These are phyloP conservation scores for Mrakia blollopis DNA, from an alignment of 768 basidiomycete genomes.

Conservation along the genomic window DNA sequence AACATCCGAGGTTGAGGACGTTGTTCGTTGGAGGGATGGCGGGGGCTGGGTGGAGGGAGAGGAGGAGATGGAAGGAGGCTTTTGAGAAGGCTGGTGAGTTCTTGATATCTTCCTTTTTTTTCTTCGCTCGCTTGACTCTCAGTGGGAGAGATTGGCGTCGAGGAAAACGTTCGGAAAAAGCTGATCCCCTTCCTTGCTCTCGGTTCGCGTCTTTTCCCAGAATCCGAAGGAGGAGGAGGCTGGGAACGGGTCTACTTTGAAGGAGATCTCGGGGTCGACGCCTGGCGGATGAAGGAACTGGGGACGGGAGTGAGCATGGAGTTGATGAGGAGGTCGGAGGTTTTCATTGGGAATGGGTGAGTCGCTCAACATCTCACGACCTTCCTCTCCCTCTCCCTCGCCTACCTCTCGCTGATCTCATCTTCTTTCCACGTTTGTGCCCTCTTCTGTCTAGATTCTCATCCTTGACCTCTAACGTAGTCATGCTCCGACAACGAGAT, in stretches of 20 bases:
- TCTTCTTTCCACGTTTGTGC: no score
- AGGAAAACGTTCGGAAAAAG: no score
- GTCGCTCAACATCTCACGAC: neutral
- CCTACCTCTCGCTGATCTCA: neutral
- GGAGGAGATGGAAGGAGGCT: neutral
- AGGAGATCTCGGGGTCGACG: neutral
- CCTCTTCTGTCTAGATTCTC: neutral
- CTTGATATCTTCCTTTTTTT: no score
- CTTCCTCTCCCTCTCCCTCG: neutral
- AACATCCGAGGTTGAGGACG: neutral
- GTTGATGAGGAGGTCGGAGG: neutral
- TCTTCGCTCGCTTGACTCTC: no score
- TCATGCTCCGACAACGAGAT: constrained; percentile 13
- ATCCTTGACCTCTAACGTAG: neutral
- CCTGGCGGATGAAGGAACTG: neutral
- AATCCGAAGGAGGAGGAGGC: constrained; percentile 13
- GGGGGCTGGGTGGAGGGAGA: neutral
- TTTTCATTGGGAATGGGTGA: constrained; percentile 8
- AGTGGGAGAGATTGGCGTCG: no score
- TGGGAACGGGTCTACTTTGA: constrained; percentile 12
- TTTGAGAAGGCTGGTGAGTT: neutral
- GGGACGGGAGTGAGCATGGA: constrained; percentile 8
- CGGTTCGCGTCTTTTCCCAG: neutral
- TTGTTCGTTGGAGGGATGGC: neutral
- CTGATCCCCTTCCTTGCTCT: neutral